These are phyloP conservation scores for Sutorius eximius DNA, from an alignment of 1,284 basidiomycete genomes.

Conservation along the genomic window DNA sequence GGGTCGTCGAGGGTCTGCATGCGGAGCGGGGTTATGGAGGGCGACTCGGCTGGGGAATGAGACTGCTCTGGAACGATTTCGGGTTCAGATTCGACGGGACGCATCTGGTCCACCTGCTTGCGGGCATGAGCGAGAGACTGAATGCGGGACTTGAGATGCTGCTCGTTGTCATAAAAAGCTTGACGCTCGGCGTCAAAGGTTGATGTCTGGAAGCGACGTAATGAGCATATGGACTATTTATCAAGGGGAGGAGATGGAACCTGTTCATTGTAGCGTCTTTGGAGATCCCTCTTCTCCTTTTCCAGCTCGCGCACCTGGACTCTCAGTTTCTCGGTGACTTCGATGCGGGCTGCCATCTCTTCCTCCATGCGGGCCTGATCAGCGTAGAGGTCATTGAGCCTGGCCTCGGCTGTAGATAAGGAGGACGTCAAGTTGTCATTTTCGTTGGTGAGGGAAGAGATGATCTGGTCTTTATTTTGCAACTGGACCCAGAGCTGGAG, in stretches of 20 bases:
- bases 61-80: conserved; percentile 25
- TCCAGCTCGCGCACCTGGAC: conserved; percentile 77
- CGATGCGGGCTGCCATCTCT: conserved; percentile 73
- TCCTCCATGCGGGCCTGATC: conserved; percentile 77
- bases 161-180: conserved; percentile 83
- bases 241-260: conserved; percentile 38
- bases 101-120: conserved; percentile 49
- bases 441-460: conserved; percentile 58
- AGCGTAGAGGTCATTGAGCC: conserved; percentile 72
- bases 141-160: conserved; percentile 84
- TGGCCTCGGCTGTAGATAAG: conserved; percentile 63
- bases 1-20: conserved; percentile 56
- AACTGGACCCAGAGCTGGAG: conserved; percentile 68
- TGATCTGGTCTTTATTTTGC: conserved; percentile 73
- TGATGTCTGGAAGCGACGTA: conserved; percentile 48
- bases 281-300: conserved; percentile 76
- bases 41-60: conserved; percentile 35
- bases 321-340: conserved; percentile 75
- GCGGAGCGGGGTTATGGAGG: conserved; percentile 21
- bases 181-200: conserved; percentile 84
- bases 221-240: conserved; percentile 13
- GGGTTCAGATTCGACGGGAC: conserved; percentile 24
- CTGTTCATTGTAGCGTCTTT: conserved; percentile 81
- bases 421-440: conserved; percentile 63
- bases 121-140: conserved; percentile 71